Base-by-base conservation (phyloP, 345 rosid species). In the Acer saccharum region DNA sequence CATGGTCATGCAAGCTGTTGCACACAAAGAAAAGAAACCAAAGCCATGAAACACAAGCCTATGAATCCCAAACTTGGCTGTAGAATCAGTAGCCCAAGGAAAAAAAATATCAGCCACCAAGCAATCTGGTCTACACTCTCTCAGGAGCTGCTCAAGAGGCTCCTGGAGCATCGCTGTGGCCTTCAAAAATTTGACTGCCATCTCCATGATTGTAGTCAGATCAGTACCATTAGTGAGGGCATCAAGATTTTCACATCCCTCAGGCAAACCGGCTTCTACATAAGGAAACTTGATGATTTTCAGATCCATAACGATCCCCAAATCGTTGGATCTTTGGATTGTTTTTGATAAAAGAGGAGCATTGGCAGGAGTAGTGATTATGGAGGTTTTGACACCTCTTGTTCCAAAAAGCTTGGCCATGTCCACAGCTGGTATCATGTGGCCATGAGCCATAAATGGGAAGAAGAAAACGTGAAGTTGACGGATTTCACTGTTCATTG, bases 61-160 rank as follows among this genome's bases (percentile, higher is more conserved):
- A 6, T 93, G 93, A 16, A 88, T 73, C 23, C 83, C 77, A 17
- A 54, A 86, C 69, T 84, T 83, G 21, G 76, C 82, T 10, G 90
- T 86, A 14, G 73, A 67, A n/a, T 87, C 84, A 0, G 84, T 83
- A 4, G 88, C 81, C 93, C 93, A 91, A 0, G 89, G 89, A 71
- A 84, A 89, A 86, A 87, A 88, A 81, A 83, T 75, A 71, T 91
- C 90, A 1, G 93, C 83, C 12, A 91, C 78, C 10, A 88, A 78
- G 70, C 88, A 86, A 52, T 83, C 74, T 11, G 90, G 82, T 13
- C 14, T 62, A 57, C 7, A 29, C 29, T 81, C 80, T 68, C 55
- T 43, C 25, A 86, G 60, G 25, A 86, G 65, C 74, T 68, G 6
- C 58, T 83, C 83, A 14, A 81, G 75, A 23, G 84, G 87, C 8